A percentile compares a stretch with the other conserved stretches of the same genome.
Evolutionary conservation across 2,329 filamentous ascomycete genomes (phyloP).

Genomic region (Fusarium anthophilum): DNA sequence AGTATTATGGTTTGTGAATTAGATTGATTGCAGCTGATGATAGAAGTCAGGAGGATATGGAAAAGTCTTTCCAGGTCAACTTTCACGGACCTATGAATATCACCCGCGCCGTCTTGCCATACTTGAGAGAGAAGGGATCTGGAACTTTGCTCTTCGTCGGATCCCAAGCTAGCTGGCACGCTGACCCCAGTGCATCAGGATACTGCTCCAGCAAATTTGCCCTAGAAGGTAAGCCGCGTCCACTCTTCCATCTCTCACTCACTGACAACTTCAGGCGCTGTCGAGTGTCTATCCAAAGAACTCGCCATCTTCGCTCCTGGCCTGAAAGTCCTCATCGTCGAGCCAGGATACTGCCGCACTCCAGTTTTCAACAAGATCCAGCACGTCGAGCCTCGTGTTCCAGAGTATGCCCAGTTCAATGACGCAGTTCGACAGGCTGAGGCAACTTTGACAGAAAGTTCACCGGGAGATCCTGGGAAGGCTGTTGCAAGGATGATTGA

Average conservation of each 20-base stretch:
- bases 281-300: slow-evolving; percentile 42
- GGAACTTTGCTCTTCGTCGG: slow-evolving; percentile 49
- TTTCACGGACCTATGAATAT: slow-evolving; percentile 52
- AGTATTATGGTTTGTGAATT: fast-evolving
- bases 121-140: slow-evolving; percentile 41
- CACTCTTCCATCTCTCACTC: too few species aligned
- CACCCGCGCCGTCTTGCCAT: slow-evolving; percentile 47
- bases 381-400: slow-evolving; percentile 37
- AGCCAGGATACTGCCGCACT: slow-evolving; percentile 54
- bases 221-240: slow-evolving; percentile 37
- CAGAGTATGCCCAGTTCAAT: slow-evolving; percentile 47
- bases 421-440: slow-evolving; percentile 32
- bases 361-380: slow-evolving; percentile 50
- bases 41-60: slow-evolving; percentile 37
- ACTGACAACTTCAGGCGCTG: slow-evolving; percentile 17
- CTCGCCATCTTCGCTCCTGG: slow-evolving; percentile 35
- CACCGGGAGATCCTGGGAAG: slow-evolving; percentile 61
- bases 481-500: slow-evolving; percentile 63
- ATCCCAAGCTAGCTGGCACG: slow-evolving; percentile 48
- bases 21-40: not conserved
- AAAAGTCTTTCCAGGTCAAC: slow-evolving; percentile 47
- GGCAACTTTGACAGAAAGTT: slow-evolving; percentile 41
- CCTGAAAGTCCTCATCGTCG: slow-evolving; percentile 51
- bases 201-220: slow-evolving; percentile 49
- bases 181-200: slow-evolving; percentile 43